Base-by-base conservation (phyloP, 2,329 filamentous ascomycete genomes). In the Cytospora mali region DNA sequence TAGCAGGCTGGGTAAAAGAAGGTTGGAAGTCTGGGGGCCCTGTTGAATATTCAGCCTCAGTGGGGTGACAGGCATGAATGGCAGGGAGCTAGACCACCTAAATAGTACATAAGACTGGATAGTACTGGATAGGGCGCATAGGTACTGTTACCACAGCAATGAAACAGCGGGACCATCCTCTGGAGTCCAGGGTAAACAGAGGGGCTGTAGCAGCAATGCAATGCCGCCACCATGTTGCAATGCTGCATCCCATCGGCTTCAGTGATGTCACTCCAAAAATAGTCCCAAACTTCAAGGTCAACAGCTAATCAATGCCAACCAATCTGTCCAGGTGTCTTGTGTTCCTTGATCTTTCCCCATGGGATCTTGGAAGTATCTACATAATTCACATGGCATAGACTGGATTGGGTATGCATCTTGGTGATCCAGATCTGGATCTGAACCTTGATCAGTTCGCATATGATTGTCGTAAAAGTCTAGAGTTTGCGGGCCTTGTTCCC, bases 11-110 rank as follows among this genome's bases (percentile, higher is more conserved):
- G 18, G 39, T 42, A 42, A 46, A 7, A 18, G 6, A n/a, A 39
- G 35, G 6, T 39, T 14, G 35, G 35, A 21, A 46, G 58, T 60
- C 50, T 51, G 50, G 58, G 58, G 58, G 42, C n/a, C 42, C 42
- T 46, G 16, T 46, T 60, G 49, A 29, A 14, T 54, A 50, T 60
- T 60, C 58, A 60, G 58, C 58, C 58, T 60, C 58, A 60, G 58
- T 60, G 58, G 58, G 42, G 52, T 48, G n/a, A 21, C n/a, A 46
- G 42, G 42, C 42, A 46, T 46, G 42, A 46, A 23, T 23, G 42
- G 42, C 42, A 46, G 42, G 42, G n/a, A 46, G 42, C 42, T 46
- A 46, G 42, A 23, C 42, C n/a, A 46, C n/a, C n/a, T n/a, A n/a
- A n/a, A n/a, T n/a, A n/a, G n/a, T n/a, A n/a, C n/a, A n/a, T n/a